Evolutionary conservation across 306 rosid species (phyloP).

Genomic region (Vicia faba): DNA sequence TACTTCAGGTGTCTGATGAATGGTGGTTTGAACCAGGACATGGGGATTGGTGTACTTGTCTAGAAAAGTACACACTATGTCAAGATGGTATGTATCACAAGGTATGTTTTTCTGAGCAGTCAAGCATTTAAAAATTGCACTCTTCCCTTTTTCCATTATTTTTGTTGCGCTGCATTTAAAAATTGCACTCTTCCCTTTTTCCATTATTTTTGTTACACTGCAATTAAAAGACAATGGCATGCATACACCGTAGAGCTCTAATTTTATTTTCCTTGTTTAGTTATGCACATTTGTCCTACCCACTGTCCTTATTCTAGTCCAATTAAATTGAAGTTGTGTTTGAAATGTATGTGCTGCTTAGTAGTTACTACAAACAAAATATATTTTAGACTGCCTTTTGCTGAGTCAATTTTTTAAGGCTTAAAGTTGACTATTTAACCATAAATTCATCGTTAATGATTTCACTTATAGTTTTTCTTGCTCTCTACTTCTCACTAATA

Average conservation of each 20-base stretch:
- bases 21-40: conserved; percentile 99
- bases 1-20: conserved; percentile 78
- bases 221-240: conserved; percentile 23
- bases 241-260: not conserved
- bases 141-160: conserved; percentile 16
- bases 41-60: conserved; percentile 94
- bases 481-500: not conserved
- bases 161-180: conserved; percentile 27
- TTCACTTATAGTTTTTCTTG: not conserved
- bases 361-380: conserved; percentile 6
- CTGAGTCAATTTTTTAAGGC: conserved; percentile 22
- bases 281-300: conserved; percentile 8
- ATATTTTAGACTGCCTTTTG: conserved; percentile 22
- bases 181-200: not conserved
- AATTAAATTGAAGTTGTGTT: not conserved
- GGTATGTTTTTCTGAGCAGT: conserved; percentile 53
- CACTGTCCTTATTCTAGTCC: conserved; percentile 18
- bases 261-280: conserved; percentile 4
- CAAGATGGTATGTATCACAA: conserved; percentile 97
- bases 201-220: conserved; percentile 28
- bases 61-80: conserved; percentile 81
- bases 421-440: not conserved
- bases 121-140: conserved; percentile 11
- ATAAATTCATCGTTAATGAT: not conserved
- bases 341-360: conserved; percentile 25